Conservation (phyloP, 1,139 yeast genomes). For the Torulaspora globosa region DNA sequence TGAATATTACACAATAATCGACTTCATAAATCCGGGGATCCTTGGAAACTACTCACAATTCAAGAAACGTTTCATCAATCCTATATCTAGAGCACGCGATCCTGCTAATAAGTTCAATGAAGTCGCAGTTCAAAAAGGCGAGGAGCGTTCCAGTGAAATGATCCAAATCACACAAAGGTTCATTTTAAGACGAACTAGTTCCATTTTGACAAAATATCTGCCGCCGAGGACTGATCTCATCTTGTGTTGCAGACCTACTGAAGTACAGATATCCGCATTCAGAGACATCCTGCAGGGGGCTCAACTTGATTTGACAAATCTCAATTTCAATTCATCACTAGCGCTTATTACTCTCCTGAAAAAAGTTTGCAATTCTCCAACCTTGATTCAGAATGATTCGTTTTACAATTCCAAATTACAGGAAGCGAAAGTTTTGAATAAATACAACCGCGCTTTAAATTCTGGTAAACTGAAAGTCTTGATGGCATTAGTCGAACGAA, state of each 20-base stretch:
- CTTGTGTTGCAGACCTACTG: conserved; percentile 72
- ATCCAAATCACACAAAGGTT: conserved; percentile 61
- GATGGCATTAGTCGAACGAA: conserved; percentile 51
- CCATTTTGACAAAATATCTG: conserved; percentile 58
- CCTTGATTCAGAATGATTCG: conserved; percentile 47
- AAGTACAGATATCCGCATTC: conserved; percentile 55
- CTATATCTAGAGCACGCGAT: conserved; percentile 72
- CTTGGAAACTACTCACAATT: conserved; percentile 63
- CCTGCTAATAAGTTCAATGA: conserved; percentile 55
- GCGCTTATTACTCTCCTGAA: conserved; percentile 70
- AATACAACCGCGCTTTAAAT: conserved; percentile 37
- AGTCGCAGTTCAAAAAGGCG: conserved; percentile 52
- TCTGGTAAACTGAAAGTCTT: conserved; percentile 56
- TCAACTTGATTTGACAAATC: conserved; percentile 41
- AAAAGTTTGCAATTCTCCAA: conserved; percentile 81
- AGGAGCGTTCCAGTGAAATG: conserved; percentile 56
- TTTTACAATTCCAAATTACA: conserved; percentile 22
- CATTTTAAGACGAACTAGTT: conserved; percentile 70
- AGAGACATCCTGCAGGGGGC: conserved; percentile 41
- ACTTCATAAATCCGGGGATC: conserved; percentile 80
- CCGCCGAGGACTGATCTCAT: conserved; percentile 79
- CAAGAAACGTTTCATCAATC: conserved; percentile 62
- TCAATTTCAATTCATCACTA: conserved; percentile 46
- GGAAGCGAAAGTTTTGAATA: conserved; percentile 9
- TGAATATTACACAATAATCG: conserved; percentile 77